Conservation (phyloP, 352 stramenopile genomes). For the Pythium brachiatum region DNA sequence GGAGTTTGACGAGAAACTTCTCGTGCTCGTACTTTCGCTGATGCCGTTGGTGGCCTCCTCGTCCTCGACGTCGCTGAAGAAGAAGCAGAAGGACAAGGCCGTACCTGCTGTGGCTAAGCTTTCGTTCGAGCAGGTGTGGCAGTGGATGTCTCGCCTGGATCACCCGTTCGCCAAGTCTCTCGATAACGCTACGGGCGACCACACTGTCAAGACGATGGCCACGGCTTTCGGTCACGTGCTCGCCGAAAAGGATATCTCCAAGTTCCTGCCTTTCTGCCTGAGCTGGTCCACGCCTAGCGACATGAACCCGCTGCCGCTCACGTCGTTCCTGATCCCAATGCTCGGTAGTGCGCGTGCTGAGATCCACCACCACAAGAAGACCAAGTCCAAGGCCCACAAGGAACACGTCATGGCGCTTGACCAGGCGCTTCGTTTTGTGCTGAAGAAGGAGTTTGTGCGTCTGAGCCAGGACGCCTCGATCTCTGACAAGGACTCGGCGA, state of each 20-base stretch:
- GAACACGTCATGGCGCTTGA: conserved; percentile 43
- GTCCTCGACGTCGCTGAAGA: conserved; percentile 15
- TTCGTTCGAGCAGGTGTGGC: conserved; percentile 35
- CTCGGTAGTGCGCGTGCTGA: conserved; percentile 41
- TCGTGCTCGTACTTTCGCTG: conserved; percentile 64
- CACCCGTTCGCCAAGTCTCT: conserved; percentile 48
- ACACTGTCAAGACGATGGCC: conserved; percentile 28
- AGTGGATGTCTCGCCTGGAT: conserved; percentile 45
- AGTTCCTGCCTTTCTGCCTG: conserved; percentile 57
- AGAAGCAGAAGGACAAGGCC: conserved; percentile 22
- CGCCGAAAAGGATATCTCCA: conserved; percentile 28
- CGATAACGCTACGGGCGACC: not conserved
- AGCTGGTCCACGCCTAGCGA: conserved; percentile 57
- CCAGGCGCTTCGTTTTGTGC: conserved; percentile 48
- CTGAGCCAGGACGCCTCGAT: conserved; percentile 34
- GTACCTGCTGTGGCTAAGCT: not conserved
- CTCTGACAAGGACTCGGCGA: not conserved
- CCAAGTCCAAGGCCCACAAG: conserved; percentile 37
- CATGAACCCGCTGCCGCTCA: conserved; percentile 43
- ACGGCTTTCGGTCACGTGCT: conserved; percentile 45
- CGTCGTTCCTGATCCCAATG: conserved; percentile 58
- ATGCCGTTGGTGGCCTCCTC: conserved; percentile 15
- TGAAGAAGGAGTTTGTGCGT: conserved; percentile 69
- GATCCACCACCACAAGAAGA: conserved; percentile 29
- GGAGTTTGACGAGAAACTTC: conserved; percentile 50